Evolutionary conservation across 306 rosid genomes (phyloP), one percentile per base, ranked within the genome.

Genomic region (Cicer chorassanicum): DNA sequence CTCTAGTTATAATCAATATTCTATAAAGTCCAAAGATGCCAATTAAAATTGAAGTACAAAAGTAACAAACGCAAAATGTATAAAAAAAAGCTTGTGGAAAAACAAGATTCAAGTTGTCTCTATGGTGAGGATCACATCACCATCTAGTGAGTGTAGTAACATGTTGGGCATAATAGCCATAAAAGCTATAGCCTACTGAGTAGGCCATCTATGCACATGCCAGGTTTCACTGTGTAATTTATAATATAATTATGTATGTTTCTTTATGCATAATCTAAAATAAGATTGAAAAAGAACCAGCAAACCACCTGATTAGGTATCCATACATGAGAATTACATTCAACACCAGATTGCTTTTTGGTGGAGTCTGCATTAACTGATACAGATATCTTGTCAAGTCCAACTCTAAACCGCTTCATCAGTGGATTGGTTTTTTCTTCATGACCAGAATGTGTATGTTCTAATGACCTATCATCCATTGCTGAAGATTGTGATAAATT

Each of bases 361-460:
- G 62, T 40, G 11, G 80, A 81, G 70, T 74, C 81, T 64, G 74
- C 76, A 78, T 80, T 84, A 65, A 80, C 77, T 76, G 82, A 75
- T 72, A 86, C 80, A 43, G 88, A 81, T 77, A 82, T 72, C 70
- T 84, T 86, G 82, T 88, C 93, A 70, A 82, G 91, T 61, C 92
- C 98, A 44, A 85, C 68, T 83, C 88, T 88, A 51, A 79, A 81
- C 80, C 92, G 84, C 85, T 89, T 93, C 75, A 84, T 82, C 38
- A 73, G 57, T 62, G 82, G 85, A 86, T 51, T 86, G 55, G 80
- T 69, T 76, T 84, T 88, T 73, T 79, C 87, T 70, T 87, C 88
- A 62, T 71, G 74, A 36, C 68, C 66, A 67, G 88, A 78, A 68
- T 83, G 80, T 70, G 75, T 83, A 82, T 73, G 76, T 81, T 84